Percentiles rank a stretch among this genome's conserved stretches.
Conservation (phyloP, 1,139 yeast genomes). For the Sugiyamaella novakii region DNA sequence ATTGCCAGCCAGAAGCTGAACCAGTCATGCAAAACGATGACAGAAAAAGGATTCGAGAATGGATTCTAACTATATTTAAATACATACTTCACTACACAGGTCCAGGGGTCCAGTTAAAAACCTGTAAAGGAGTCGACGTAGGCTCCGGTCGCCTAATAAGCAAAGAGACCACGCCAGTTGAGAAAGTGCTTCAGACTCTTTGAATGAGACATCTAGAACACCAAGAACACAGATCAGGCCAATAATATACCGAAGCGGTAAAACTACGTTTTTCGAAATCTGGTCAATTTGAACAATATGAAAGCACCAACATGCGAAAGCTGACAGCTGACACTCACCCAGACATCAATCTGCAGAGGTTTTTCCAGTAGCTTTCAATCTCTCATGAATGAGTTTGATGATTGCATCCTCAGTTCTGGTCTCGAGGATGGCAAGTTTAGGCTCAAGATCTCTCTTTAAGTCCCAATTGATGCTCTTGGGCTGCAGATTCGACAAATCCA, state of each 20-base stretch:
- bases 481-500: constrained; percentile 34
- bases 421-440: constrained; percentile 44
- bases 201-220: background rate
- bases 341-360: constrained; percentile 15
- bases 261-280: no score
- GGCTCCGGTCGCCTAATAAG: no score
- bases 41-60: no score
- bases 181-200: no score
- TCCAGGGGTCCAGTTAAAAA: no score
- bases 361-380: constrained; percentile 13
- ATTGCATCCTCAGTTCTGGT: constrained; percentile 47
- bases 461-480: constrained; percentile 46
- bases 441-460: constrained; percentile 45
- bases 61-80: no score
- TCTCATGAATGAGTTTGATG: constrained; percentile 39
- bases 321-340: background rate
- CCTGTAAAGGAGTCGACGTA: no score
- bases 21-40: no score
- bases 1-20: no score
- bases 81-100: no score
- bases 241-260: background rate
- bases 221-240: background rate
- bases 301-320: background rate
- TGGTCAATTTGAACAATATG: background rate
- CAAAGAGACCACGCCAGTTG: no score